A percentile compares a stretch with the other conserved stretches of the same genome.
phyloP scores from a whole-genome alignment of 345 rosid genomes.

The Syzygium grande region DNA sequence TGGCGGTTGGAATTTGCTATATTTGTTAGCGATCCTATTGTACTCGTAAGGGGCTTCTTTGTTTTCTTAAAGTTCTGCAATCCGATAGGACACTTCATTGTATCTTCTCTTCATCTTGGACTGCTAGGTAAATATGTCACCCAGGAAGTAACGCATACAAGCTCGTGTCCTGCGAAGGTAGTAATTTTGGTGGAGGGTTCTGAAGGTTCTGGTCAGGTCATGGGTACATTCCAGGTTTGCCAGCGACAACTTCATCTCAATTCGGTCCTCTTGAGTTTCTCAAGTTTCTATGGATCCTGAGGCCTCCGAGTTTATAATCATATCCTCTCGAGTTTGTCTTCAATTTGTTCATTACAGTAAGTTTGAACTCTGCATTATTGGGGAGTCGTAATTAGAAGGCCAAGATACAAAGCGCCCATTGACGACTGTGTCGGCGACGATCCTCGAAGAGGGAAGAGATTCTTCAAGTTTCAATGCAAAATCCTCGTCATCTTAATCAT shows the following conservation, averaged over 20 bases:
- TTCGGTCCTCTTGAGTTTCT: not conserved
- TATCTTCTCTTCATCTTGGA: not conserved
- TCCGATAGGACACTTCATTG: too few species aligned
- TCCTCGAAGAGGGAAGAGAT: constrained; percentile 34
- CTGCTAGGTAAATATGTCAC: not conserved
- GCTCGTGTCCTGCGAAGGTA: not conserved
- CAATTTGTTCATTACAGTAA: not conserved
- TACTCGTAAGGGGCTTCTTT: too few species aligned
- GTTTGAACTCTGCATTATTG: not conserved
- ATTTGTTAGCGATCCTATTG: too few species aligned
- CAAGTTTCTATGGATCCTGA: not conserved
- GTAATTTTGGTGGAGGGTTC: not conserved
- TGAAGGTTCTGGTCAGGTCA: not conserved
- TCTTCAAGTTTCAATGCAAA: not conserved
- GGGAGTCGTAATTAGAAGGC: not conserved
- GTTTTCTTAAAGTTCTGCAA: too few species aligned
- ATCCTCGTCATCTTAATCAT: not conserved
- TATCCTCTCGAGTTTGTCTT: not conserved
- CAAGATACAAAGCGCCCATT: constrained; percentile 14
- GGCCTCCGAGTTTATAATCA: not conserved
- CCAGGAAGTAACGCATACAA: not conserved
- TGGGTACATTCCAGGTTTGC: too few species aligned
- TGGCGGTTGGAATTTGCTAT: too few species aligned
- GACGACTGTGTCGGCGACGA: constrained; percentile 35
- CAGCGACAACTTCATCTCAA: too few species aligned